phyloP scores from a whole-genome alignment of 177 flowering plant genomes.

The Tripterygium wilfordii region DNA sequence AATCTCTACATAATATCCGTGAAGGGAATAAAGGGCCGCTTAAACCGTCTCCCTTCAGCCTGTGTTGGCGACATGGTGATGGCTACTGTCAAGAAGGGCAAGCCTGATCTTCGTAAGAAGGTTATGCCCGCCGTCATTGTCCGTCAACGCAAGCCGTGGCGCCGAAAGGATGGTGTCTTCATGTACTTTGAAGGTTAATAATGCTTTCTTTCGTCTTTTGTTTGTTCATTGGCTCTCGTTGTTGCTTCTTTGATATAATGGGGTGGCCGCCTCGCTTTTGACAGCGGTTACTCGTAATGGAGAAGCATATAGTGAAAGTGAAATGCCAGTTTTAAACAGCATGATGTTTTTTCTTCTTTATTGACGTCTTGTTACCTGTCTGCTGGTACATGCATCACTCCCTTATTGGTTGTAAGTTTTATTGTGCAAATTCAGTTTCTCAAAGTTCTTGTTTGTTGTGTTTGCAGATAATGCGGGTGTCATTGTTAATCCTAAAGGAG shows the following conservation, averaged over 20 bases:
- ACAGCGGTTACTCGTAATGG: neutral
- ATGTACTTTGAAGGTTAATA: neutral
- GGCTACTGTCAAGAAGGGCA: no score
- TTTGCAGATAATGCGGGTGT: slow-evolving; percentile 29
- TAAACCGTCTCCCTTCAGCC: no score
- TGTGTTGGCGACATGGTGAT: no score
- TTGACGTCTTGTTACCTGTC: slow-evolving; percentile 15
- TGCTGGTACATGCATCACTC: slow-evolving; percentile 12
- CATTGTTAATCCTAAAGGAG: slow-evolving; percentile 26
- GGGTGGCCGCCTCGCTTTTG: neutral
- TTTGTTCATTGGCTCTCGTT: neutral
- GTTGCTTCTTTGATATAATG: slow-evolving; percentile 4
- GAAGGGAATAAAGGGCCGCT: no score
- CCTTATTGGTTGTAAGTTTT: no score
- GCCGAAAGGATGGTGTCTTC: no score
- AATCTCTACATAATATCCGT: no score
- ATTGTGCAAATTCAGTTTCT: no score
- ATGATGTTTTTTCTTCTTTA: slow-evolving; percentile 4
- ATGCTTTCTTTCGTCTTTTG: neutral
- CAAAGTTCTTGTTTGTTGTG: neutral
- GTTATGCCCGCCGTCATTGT: neutral
- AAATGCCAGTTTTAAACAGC: slow-evolving; percentile 15
- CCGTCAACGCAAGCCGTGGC: no score
- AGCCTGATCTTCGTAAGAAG: neutral
- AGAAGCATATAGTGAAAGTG: slow-evolving; percentile 14